These are phyloP conservation scores for Diaporthe amygdali DNA, from an alignment of 2,329 filamentous ascomycete species.

Conservation along the genomic window DNA sequence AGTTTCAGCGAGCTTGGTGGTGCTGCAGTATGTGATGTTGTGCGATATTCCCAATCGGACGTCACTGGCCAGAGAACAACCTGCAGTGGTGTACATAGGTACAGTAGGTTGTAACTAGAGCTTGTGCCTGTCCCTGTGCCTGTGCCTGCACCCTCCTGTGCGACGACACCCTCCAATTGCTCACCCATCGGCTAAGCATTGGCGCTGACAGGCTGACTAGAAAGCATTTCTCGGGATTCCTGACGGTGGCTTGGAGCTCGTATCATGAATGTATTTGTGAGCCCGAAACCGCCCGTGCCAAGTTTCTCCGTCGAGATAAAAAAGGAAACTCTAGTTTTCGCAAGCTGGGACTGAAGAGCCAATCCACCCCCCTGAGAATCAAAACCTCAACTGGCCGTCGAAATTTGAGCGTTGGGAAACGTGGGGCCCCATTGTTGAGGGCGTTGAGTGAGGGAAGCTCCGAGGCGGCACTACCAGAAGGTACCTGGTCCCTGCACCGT, in stretches of 20 bases:
- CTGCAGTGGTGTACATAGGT: neutral
- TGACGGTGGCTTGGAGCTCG: neutral
- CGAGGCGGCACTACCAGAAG: neutral
- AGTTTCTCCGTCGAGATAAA: neutral
- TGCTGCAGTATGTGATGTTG: neutral
- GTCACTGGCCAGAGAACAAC: neutral
- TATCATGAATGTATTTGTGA: neutral
- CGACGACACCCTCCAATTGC: neutral
- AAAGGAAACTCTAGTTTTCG: neutral
- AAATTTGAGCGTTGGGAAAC: slow-evolving; percentile 18
- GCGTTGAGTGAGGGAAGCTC: slow-evolving; percentile 4
- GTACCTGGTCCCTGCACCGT: neutral
- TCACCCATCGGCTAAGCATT: neutral
- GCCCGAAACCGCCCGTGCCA: neutral
- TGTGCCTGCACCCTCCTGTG: neutral
- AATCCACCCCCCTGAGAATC: slow-evolving; percentile 4
- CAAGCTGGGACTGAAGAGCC: neutral
- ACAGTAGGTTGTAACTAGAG: too few relatives aligned
- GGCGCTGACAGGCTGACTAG: slow-evolving; percentile 4
- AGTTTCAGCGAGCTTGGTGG: neutral
- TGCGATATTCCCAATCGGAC: neutral
- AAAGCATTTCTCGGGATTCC: neutral
- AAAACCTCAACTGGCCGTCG: slow-evolving; percentile 1
- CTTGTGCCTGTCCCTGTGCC: too few relatives aligned
- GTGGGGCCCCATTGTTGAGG: slow-evolving; percentile 16